Evolutionary conservation across 73 alveolate genomes (phyloP).

Genomic region (Paramecium tetraurelia): DNA sequence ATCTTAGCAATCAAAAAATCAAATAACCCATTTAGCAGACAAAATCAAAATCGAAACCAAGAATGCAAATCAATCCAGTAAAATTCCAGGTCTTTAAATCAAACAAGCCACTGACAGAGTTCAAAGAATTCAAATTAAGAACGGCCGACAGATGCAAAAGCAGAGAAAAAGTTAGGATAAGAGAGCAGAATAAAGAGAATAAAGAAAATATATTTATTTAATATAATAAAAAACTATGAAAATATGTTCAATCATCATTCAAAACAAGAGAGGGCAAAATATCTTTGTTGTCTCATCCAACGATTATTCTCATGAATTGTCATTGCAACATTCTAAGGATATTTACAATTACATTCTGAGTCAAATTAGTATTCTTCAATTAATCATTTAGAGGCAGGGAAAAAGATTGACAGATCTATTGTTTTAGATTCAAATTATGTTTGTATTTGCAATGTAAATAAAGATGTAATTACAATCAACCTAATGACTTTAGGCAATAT

Average conservation of each 20-base stretch:
- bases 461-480: neutral
- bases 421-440: slow-evolving; percentile 44
- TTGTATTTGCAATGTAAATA: slow-evolving; percentile 14
- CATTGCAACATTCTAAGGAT: neutral
- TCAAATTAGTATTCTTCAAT: neutral
- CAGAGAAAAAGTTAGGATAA: neutral
- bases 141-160: neutral
- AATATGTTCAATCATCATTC: slow-evolving; percentile 14
- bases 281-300: slow-evolving; percentile 40
- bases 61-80: neutral
- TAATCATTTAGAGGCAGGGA: slow-evolving; percentile 4
- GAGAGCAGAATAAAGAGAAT: neutral
- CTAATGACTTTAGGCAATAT: neutral
- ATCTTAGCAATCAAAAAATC: neutral
- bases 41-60: neutral
- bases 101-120: slow-evolving; percentile 16
- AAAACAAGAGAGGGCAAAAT: slow-evolving; percentile 37
- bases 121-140: slow-evolving; percentile 33
- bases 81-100: neutral
- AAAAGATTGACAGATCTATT: slow-evolving; percentile 7
- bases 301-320: slow-evolving; percentile 40
- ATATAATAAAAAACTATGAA: slow-evolving; percentile 11
- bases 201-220: neutral
- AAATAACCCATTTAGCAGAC: neutral
- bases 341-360: neutral